phyloP scores from a whole-genome alignment of 2,329 filamentous ascomycete genomes.

The Clathrospora elynae region DNA sequence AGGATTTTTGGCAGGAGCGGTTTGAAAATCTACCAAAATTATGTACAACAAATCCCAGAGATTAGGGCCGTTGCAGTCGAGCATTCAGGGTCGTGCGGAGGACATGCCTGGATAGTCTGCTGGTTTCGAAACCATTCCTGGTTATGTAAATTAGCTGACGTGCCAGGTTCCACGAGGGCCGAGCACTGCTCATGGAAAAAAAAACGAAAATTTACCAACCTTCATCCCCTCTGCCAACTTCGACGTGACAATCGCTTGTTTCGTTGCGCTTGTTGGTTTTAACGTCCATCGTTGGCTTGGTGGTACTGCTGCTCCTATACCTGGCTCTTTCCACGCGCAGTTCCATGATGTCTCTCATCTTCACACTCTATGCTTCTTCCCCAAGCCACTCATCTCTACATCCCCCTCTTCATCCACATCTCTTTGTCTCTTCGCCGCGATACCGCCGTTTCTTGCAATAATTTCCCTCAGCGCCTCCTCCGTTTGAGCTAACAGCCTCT shows the following conservation, averaged over 20 bases:
- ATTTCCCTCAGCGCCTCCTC: conserved; percentile 42
- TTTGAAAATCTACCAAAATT: conserved; percentile 28
- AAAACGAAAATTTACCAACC: conserved; percentile 29
- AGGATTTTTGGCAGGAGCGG: conserved; percentile 14
- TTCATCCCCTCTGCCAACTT: not conserved
- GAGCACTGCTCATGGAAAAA: conserved; percentile 10
- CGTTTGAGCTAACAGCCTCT: conserved; percentile 65
- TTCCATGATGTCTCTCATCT: not conserved
- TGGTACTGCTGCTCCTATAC: not conserved
- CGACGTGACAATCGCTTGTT: not conserved
- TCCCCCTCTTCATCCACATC: conserved; percentile 35
- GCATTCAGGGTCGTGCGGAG: not conserved
- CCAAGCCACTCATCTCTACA: conserved; percentile 31
- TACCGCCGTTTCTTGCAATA: conserved; percentile 39
- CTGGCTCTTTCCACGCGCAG: too few relatives aligned
- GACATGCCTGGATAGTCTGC: conserved; percentile 20
- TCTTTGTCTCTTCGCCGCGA: conserved; percentile 31
- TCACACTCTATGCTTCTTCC: conserved; percentile 37
- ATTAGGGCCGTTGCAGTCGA: conserved; percentile 3
- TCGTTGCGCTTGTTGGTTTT: not conserved
- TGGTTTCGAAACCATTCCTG: conserved; percentile 21
- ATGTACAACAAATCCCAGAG: conserved; percentile 29
- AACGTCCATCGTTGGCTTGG: not conserved
- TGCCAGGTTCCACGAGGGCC: conserved; percentile 3
- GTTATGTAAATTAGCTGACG: conserved; percentile 21